Percentiles rank a stretch among this genome's conserved stretches.
Conservation (phyloP, 164 flowering plant species). For the Aristolochia californica region DNA sequence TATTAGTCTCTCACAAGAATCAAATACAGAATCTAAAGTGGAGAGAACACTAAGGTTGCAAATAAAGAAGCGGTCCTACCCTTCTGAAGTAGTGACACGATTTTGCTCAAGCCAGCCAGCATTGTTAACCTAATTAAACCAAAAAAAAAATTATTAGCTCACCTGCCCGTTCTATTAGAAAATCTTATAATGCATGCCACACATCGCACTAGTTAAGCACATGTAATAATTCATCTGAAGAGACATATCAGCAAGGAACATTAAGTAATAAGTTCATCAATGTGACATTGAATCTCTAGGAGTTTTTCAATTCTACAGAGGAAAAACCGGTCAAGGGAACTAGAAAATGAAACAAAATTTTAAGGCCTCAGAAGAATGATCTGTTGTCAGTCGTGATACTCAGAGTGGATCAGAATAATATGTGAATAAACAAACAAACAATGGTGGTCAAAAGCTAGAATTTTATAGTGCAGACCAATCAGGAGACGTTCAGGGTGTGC, state of each 20-base stretch:
- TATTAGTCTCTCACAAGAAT: constrained; percentile 9
- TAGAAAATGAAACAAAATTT: too few relatives aligned
- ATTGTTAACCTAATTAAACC: constrained; percentile 62
- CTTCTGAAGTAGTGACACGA: constrained; percentile 59
- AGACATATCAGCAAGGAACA: neutral
- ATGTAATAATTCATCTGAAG: neutral
- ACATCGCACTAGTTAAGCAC: neutral
- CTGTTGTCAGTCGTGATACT: too few relatives aligned
- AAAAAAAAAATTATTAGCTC: neutral
- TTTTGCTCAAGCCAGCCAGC: constrained; percentile 80
- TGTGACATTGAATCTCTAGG: too few relatives aligned
- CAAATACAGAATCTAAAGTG: neutral
- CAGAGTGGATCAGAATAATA: too few relatives aligned
- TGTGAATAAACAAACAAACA: too few relatives aligned
- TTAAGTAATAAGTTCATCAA: neutral
- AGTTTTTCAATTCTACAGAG: too few relatives aligned
- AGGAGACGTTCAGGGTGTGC: too few relatives aligned
- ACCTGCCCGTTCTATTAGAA: neutral
- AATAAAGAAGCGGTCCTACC: constrained; percentile 58
- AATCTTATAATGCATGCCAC: constrained; percentile 2
- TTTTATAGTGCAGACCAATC: too few relatives aligned
- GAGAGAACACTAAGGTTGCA: neutral
- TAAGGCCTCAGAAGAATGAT: too few relatives aligned
- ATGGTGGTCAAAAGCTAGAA: too few relatives aligned
- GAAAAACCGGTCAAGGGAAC: too few relatives aligned